phyloP scores from a whole-genome alignment of 129 eudicot genomes.

The Lactuca saligna region DNA sequence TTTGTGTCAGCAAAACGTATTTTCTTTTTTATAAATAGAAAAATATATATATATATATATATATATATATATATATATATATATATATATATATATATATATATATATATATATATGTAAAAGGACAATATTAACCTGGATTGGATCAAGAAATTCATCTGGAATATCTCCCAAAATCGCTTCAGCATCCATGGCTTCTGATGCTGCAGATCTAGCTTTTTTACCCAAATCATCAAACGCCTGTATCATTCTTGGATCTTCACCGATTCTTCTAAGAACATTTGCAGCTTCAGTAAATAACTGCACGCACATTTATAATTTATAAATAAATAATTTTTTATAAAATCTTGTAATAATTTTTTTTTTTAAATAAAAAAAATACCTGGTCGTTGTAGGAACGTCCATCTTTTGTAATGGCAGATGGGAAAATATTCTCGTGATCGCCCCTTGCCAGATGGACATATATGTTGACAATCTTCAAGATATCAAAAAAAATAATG shows the following conservation, averaged over 20 bases:
- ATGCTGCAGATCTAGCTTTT: constrained; percentile 84
- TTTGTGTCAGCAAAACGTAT: neutral
- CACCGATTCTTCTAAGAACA: constrained; percentile 77
- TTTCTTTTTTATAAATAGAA: neutral
- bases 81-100: too few species aligned
- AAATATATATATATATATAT: too few species aligned
- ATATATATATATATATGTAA: neutral
- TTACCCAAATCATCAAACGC: constrained; percentile 80
- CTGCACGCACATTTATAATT: constrained; percentile 34
- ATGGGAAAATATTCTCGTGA: constrained; percentile 69
- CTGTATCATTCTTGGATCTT: constrained; percentile 67
- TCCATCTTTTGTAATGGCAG: constrained; percentile 91
- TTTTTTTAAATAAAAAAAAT: constrained; percentile 18
- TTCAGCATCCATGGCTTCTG: constrained; percentile 93
- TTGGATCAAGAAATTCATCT: constrained; percentile 95
- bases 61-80: too few species aligned
- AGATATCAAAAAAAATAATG: constrained; percentile 19
- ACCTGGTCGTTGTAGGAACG: constrained; percentile 98
- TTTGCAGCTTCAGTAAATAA: constrained; percentile 86
- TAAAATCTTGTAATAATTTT: neutral
- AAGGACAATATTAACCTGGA: constrained; percentile 50
- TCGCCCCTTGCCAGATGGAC: constrained; percentile 92
- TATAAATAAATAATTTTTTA: neutral
- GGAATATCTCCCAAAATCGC: constrained; percentile 95
- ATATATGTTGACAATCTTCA: constrained; percentile 84